Evolutionary conservation across 2,329 filamentous ascomycete genomes (phyloP).

Genomic region (Sporothrix globosa): DNA sequence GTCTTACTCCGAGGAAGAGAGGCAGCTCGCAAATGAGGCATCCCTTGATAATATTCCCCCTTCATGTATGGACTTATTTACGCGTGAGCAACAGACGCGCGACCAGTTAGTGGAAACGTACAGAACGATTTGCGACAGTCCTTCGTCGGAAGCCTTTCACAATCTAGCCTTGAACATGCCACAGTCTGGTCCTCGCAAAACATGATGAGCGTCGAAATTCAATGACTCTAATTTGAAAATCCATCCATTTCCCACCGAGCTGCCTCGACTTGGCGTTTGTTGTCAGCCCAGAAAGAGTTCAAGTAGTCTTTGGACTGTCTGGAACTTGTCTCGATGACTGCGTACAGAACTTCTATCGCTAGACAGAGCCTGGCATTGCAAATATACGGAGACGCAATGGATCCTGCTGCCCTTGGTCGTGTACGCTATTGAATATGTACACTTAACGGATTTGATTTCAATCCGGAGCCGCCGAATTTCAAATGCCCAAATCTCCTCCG

Average conservation of each 20-base stretch:
- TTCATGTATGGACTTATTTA: not conserved
- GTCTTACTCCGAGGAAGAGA: constrained; percentile 12
- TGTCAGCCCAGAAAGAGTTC: not conserved
- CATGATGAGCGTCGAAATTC: too few relatives aligned
- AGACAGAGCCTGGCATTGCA: too few relatives aligned
- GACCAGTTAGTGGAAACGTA: not conserved
- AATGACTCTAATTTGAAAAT: not conserved
- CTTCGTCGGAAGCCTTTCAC: not conserved
- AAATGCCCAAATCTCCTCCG: too few relatives aligned
- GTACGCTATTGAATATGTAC: too few relatives aligned
- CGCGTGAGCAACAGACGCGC: not conserved
- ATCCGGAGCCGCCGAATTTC: too few relatives aligned
- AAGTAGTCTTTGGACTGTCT: not conserved
- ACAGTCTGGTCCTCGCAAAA: not conserved
- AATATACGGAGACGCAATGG: too few relatives aligned
- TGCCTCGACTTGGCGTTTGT: not conserved
- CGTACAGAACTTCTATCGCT: too few relatives aligned
- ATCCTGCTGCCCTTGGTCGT: too few relatives aligned
- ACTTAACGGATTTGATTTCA: too few relatives aligned
- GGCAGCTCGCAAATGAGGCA: not conserved
- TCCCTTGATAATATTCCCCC: not conserved
- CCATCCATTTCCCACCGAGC: not conserved
- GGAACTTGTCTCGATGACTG: not conserved
- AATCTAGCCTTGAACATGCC: not conserved
- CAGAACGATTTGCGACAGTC: not conserved